Evolutionary conservation across 2,329 filamentous ascomycete species (phyloP).

Genomic region (Fusarium luffae): DNA sequence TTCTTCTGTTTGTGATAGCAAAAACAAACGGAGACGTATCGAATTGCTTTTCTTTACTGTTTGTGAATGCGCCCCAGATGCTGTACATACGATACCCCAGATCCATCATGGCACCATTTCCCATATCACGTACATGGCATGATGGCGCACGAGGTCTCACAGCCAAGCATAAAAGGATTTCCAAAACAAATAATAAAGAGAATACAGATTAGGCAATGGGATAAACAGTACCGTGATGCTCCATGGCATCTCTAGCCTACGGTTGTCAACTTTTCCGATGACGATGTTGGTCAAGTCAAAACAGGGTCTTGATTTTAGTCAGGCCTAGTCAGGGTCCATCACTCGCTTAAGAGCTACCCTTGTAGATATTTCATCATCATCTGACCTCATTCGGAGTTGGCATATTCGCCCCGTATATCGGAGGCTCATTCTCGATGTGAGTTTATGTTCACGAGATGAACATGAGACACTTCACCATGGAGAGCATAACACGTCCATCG

Average conservation of each 20-base stretch:
- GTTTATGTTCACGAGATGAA: neutral
- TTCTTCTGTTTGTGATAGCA: neutral
- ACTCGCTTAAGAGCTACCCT: constrained; percentile 32
- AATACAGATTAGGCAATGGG: neutral
- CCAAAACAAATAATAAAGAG: neutral
- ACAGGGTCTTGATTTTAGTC: constrained; percentile 18
- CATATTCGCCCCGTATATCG: constrained; percentile 3
- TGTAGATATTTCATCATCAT: constrained; percentile 24
- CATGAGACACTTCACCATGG: neutral
- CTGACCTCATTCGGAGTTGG: constrained; percentile 23
- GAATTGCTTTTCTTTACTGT: neutral
- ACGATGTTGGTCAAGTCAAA: constrained; percentile 13
- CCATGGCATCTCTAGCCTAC: neutral
- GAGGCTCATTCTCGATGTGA: neutral
- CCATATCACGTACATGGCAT: constrained; percentile 19
- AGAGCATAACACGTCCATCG: too few relatives aligned
- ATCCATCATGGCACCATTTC: constrained; percentile 31
- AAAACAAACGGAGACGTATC: accelerated
- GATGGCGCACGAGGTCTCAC: constrained; percentile 22
- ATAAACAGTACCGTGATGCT: neutral
- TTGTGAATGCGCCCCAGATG: neutral
- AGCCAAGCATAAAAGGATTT: neutral
- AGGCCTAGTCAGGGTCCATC: constrained; percentile 16
- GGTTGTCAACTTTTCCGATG: constrained; percentile 11
- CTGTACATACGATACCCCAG: constrained; percentile 2